Evolutionary conservation across 1,139 yeast genomes (phyloP), one percentile per base, ranked within the genome.

Genomic region (Scheffersomyces cryptocercus): DNA sequence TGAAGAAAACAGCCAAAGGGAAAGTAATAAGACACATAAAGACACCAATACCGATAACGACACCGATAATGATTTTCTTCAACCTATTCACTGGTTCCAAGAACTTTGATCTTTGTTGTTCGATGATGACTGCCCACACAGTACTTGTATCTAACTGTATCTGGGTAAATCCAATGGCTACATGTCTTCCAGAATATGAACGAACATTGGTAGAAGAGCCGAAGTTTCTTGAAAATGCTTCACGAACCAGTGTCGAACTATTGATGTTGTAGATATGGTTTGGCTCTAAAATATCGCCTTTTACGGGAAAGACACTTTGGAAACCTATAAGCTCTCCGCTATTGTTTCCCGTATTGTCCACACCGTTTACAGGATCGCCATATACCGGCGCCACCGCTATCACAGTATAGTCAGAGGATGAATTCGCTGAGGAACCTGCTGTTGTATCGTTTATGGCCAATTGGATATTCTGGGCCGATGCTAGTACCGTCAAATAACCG

Each of bases 1-100:
- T 93, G 34, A 93, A 91, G 73, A 83, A 84, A 44, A 89, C 88
- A 0, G 97, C 91, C 45, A 89, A 65, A 2, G 95, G 90, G 60
- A 90, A 79, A 0, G 97, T 88, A 14, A 87, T 65, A 1, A 88
- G 51, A 50, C 88, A 78, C 70, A 90, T 82, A 49, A 87, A 79
- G 0, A 73, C 88, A 2, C 95, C 91, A 29, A 88, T 81, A 1
- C 90, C 96, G 35, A 88, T 68, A 16, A 88, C 89, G 1, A 88
- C 84, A 2, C 95, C 96, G 39, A 85, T 77, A 45, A 88, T 84
- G 41, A 88, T 85, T 49, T 81, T 81, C 3, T 85, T 75, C 38
- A 90, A 67, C 48, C 74, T 77, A 26, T 73, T 64, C 4, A 86
- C 78, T 0, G 96, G 95, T 1, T 73, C 77, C 58, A 82, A 72